Conservation (phyloP, 2,329 filamentous ascomycete species). For the Aspergillus sp. region DNA sequence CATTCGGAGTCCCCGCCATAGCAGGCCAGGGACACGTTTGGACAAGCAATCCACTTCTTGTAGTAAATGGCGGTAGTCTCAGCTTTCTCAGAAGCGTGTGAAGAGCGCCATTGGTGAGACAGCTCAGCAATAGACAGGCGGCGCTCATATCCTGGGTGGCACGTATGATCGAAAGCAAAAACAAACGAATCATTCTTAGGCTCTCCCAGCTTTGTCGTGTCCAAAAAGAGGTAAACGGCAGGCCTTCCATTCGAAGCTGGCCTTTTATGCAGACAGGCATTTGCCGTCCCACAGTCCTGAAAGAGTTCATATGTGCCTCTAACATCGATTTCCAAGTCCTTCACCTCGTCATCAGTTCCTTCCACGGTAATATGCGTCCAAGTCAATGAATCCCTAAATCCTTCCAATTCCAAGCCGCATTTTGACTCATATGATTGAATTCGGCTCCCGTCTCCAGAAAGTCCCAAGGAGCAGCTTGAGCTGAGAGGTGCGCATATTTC, state of each 20-base stretch:
- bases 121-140: conserved; percentile 50
- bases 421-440: conserved; percentile 40
- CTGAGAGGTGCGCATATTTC: conserved; percentile 44
- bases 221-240: conserved; percentile 58
- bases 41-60: conserved; percentile 28
- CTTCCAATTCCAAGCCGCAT: conserved; percentile 40
- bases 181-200: conserved; percentile 55
- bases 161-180: conserved; percentile 52
- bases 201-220: conserved; percentile 52
- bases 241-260: conserved; percentile 10
- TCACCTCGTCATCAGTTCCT: conserved; percentile 27
- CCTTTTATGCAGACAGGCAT: conserved; percentile 54
- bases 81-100: conserved; percentile 15
- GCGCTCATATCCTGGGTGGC: conserved; percentile 47
- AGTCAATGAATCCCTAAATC: conserved; percentile 44
- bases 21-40: conserved; percentile 20
- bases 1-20: conserved; percentile 18
- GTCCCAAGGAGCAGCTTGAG: conserved; percentile 31
- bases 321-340: conserved; percentile 40
- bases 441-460: conserved; percentile 35
- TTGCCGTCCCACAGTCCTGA: conserved; percentile 59
- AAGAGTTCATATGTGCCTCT: conserved; percentile 53
- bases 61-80: conserved; percentile 30
- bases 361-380: conserved; percentile 46
- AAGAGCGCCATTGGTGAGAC: conserved; percentile 47